Evolutionary conservation across 148 eudicot genomes (phyloP).

Genomic region (Talinum fruticosum): DNA sequence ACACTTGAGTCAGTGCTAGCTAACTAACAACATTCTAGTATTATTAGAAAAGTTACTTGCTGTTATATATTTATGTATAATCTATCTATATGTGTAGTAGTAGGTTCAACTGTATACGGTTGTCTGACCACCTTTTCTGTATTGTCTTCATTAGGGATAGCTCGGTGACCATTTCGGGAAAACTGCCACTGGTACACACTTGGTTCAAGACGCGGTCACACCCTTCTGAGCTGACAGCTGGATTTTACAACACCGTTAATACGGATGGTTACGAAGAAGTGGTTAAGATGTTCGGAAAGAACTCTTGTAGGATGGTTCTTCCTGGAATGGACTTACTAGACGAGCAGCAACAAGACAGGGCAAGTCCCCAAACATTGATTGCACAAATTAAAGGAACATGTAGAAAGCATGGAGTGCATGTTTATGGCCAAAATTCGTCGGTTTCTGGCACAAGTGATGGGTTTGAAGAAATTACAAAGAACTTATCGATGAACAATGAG

Average conservation of each 20-base stretch:
- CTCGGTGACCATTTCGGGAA: constrained; percentile 47
- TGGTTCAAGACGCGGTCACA: constrained; percentile 62
- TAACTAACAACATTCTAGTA: too few relatives aligned
- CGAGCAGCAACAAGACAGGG: constrained; percentile 31
- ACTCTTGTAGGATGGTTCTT: constrained; percentile 48
- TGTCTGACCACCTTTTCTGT: background rate
- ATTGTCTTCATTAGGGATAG: constrained; percentile 16
- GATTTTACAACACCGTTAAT: constrained; percentile 63
- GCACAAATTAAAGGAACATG: constrained; percentile 52
- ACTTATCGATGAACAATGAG: constrained; percentile 36
- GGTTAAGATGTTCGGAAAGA: constrained; percentile 38
- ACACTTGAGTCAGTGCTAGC: too few relatives aligned
- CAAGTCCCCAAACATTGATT: constrained; percentile 52
- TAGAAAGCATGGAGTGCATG: constrained; percentile 35
- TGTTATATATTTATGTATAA: too few relatives aligned
- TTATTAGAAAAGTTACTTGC: too few relatives aligned
- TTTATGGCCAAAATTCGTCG: constrained; percentile 60
- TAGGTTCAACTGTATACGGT: background rate
- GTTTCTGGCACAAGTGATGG: constrained; percentile 34
- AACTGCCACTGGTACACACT: constrained; percentile 52
- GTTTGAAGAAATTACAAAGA: constrained; percentile 50
- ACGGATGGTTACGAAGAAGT: constrained; percentile 65
- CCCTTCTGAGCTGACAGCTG: constrained; percentile 77
- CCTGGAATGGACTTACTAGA: constrained; percentile 76
- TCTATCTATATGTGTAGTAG: background rate